Base-by-base conservation (phyloP, 2,329 filamentous ascomycete genomes). In the Trematosphaeria pertusa region DNA sequence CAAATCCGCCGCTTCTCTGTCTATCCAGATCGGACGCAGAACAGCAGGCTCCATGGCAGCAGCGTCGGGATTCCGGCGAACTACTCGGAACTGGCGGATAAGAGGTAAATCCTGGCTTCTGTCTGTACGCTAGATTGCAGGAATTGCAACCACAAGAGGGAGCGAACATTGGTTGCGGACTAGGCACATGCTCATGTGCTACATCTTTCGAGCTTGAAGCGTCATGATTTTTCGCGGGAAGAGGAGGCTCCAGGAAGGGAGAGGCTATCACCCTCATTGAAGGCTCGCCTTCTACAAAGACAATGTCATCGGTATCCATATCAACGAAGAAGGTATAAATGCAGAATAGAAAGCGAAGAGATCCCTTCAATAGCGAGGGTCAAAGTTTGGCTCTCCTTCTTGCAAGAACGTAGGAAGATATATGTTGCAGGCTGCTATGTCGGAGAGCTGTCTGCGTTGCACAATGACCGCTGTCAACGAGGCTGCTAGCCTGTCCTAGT, bases 221-320 rank as follows among this genome's bases (percentile, higher is more conserved):
- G 33, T 22, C 14, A 28, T 37, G 24, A 15, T 37, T 12, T 31
- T 18, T 28, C n/a, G 30, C 12, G 12, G 38, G 31, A 33, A 37
- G 14, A 9, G 21, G n/a, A 2, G 22, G 18, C 11, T 45, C 43
- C 5, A 41, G 12, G n/a, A 33, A 24, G 22, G 41, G 31, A 18
- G 45, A 43, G 21, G 46, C 30, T 15, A 46, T 44, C 12, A 58
- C n/a, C 15, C 35, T 43, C 45, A 53, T 52, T 12, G 47, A 47
- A 2, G 55, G 45, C 5, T 45, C 47, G 19, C 33, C 35, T 15
- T 54, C 55, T 1, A 58, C 30, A 5, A 56, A 42, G 3, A 58
- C 55, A 11, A 58, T 30, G 12, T 58, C 55, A 3, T 53, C 55
- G 2, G 24, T 22, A 24, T 46, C 48, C 51, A 52, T 54, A 4